Evolutionary conservation across 1,284 basidiomycete species (phyloP).

Genomic region (Leccinum fuscescens): DNA sequence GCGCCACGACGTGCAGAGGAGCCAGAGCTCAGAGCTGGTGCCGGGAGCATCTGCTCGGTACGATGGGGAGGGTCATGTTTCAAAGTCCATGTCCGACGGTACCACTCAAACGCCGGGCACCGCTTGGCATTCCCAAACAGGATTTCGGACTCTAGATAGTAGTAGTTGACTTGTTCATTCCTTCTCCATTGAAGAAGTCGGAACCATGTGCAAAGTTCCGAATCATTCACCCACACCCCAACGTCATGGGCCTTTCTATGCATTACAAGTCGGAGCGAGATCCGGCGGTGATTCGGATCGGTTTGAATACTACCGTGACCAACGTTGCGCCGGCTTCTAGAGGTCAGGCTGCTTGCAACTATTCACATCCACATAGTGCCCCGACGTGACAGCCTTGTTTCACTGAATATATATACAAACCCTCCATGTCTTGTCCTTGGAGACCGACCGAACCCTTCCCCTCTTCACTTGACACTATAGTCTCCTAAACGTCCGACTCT

Average conservation of each 20-base stretch:
- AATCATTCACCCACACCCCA: neutral
- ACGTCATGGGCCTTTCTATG: neutral
- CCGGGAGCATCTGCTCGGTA: constrained; percentile 29
- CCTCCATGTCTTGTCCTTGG: neutral
- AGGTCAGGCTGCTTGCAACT: neutral
- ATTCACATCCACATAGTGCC: neutral
- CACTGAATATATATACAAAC: neutral
- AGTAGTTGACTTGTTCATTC: too few relatives aligned
- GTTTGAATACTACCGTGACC: neutral
- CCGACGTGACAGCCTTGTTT: neutral
- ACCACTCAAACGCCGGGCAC: neutral
- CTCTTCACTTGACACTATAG: neutral
- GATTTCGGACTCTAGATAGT: too few relatives aligned
- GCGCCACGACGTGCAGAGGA: constrained; percentile 20
- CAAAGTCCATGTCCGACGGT: neutral
- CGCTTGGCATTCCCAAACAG: constrained; percentile 4
- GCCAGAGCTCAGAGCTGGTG: constrained; percentile 19
- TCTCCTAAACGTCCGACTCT: neutral
- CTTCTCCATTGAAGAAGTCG: neutral
- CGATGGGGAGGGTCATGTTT: constrained; percentile 5
- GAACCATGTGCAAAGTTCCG: neutral
- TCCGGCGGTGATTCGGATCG: neutral
- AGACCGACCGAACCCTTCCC: neutral
- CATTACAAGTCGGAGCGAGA: neutral
- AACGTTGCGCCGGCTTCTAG: neutral